A percentile compares a stretch with the other conserved stretches of the same genome.
phyloP scores from a whole-genome alignment of 257 asterid genomes.

The Scutellaria galericulata region DNA sequence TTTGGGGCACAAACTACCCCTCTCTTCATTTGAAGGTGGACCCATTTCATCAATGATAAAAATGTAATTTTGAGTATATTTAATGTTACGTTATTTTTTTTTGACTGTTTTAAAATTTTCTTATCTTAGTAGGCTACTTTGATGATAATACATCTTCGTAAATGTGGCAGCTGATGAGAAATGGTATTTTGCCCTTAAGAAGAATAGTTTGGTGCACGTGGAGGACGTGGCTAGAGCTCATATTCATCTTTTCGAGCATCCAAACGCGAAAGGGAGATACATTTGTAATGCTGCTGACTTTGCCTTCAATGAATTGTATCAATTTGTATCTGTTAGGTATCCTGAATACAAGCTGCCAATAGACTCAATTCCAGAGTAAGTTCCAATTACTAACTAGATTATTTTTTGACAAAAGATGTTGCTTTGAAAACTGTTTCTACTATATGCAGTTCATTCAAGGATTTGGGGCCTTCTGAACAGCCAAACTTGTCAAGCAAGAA shows the following conservation, averaged over 20 bases:
- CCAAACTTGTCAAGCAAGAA: conserved; percentile 41
- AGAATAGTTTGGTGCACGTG: conserved; percentile 41
- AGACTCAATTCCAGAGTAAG: conserved; percentile 41
- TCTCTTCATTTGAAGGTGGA: no score
- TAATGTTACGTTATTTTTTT: no score
- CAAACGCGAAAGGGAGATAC: conserved; percentile 55
- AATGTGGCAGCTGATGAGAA: not conserved
- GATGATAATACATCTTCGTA: no score
- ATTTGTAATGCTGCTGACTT: conserved; percentile 47
- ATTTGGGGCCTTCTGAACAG: conserved; percentile 29
- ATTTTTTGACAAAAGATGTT: not conserved
- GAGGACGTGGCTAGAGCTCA: conserved; percentile 60
- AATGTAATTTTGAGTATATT: no score
- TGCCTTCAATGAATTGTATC: conserved; percentile 31
- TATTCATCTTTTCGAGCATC: conserved; percentile 51
- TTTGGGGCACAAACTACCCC: no score
- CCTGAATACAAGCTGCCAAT: conserved; percentile 50
- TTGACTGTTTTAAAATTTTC: no score
- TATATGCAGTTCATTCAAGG: conserved; percentile 35
- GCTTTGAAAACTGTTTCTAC: not conserved
- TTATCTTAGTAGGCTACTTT: no score
- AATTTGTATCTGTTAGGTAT: conserved; percentile 42
- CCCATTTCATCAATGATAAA: no score
- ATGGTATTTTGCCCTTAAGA: not conserved
- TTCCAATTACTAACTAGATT: not conserved